Evolutionary conservation across 305 asterid genomes (phyloP), one percentile per base, ranked within the genome.

Genomic region (Andrographis paniculata): DNA sequence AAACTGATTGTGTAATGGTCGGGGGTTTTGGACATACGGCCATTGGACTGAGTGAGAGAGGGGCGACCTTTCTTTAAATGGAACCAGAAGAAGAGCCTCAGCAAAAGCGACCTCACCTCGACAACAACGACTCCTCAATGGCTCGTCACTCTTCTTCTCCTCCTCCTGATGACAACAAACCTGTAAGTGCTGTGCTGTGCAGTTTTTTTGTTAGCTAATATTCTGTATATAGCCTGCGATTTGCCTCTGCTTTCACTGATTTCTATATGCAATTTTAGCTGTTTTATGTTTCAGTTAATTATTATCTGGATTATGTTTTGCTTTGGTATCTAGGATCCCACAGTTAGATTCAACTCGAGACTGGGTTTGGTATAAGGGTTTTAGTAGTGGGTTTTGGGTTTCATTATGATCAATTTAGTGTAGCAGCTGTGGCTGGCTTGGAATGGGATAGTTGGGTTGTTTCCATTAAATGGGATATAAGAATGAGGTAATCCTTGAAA

Each of bases 131-230:
- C 63, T 59, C 68, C 18, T 59, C 77, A 35, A 77, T 71, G 79
- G 79, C 82, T 66, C 87, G 77, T 31, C 71, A 61, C 55, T 69
- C 80, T 48, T 55, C 69, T 51, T 73, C 73, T 50, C 69, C 82
- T 51, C 77, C 77, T 15, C 64, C 61, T 3, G 72, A 71, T 55
- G 73, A 78, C 41, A 59, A 71, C 19, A 66, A 63, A 54, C 74
- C 70, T 37, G 86, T 77, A 73, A 62, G 4, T 24, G 23, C 42
- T 37, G 19, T 54, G 18, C n/a, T 17, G 18, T 56, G 28, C 23
- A 20, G 9, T 59, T 43, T 23, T n/a, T n/a, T n/a, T n/a, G n/a
- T n/a, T n/a, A n/a, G n/a, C n/a, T n/a, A n/a, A n/a, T n/a, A n/a
- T n/a, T n/a, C n/a, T n/a, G n/a, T n/a, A n/a, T n/a, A n/a, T n/a